Base-by-base conservation (phyloP, 179 eudicot species). In the Gypsophila paniculata region DNA sequence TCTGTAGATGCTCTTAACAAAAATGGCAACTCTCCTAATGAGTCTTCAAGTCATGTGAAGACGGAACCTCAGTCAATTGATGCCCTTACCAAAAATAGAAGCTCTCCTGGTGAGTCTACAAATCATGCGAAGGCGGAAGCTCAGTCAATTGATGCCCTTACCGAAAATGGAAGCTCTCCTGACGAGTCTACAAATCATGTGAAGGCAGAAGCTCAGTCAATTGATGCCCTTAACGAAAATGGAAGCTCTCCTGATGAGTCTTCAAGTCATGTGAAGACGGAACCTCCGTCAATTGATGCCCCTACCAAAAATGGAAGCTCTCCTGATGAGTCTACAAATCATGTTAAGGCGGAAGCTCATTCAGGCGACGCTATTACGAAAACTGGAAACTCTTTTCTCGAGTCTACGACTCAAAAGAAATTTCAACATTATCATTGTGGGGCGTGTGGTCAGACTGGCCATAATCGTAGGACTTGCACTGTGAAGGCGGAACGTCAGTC, bases 371-470 rank as follows among this genome's bases (percentile, higher is more conserved):
- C 32, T 57, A 9, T 25, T 66, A 21, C 48, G 18, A 8, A 17
- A 29, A 12, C 14, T 26, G 42, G 61, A 72, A n/a, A 18, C 59
- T 70, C 66, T 69, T 10, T 21, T 0, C 36, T 32, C 26, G 48
- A 62, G 42, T 52, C 52, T 13, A 38, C 21, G 13, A 38, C 48
- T 2, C 17, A 67, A 12, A n/a, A n/a, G n/a, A n/a, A n/a, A n/a
- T n/a, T n/a, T n/a, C n/a, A n/a, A n/a, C n/a, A 67, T 9, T 87
- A 81, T 46, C 73, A 61, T 69, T 91, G 97, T 74, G 68, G 84
- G 15, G 67, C 71, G 49, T 91, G 96, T 76, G 85, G 88, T 0
- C 72, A 78, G 74, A 65, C 73, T 21, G 93, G 96, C 26, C 97
- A 91, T 77, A 89, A 89, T 71, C 69, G 86, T 26, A 85, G 96